These are phyloP conservation scores for Pseudovirgaria hyperparasitica DNA, from an alignment of 2,329 filamentous ascomycete genomes.

Conservation along the genomic window DNA sequence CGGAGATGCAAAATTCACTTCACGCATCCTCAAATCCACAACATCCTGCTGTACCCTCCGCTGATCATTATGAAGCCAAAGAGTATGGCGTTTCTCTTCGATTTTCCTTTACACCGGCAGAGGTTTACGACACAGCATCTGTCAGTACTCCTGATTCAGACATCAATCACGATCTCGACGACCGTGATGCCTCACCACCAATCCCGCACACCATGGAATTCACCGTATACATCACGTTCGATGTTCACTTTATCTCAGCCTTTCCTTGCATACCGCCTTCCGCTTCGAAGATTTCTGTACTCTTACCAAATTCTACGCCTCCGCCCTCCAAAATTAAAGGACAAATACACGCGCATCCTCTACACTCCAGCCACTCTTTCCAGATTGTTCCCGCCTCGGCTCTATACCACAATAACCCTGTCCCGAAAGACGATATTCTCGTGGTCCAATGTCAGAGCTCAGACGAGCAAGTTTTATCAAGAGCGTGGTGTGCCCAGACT, in stretches of 20 bases:
- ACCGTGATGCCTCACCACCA: slow-evolving; percentile 3
- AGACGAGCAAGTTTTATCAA: slow-evolving; percentile 39
- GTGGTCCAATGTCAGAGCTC: slow-evolving; percentile 7
- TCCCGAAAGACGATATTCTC: slow-evolving; percentile 1
- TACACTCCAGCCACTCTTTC: slow-evolving; percentile 26
- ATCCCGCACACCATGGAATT: slow-evolving; percentile 12
- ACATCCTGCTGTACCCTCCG: too few species aligned
- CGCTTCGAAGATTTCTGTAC: slow-evolving; percentile 8
- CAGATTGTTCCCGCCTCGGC: slow-evolving; percentile 20
- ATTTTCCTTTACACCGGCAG: too few species aligned
- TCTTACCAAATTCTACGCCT: slow-evolving; percentile 8
- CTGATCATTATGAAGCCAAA: too few species aligned
- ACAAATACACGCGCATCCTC: slow-evolving; percentile 23
- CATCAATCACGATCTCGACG: neutral
- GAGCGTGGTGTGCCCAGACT: slow-evolving; percentile 60
- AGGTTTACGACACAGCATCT: too few species aligned
- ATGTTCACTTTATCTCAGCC: slow-evolving; percentile 42
- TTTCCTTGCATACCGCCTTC: slow-evolving; percentile 38
- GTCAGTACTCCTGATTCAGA: too few species aligned
- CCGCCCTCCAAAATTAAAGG: slow-evolving; percentile 8
- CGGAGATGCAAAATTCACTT: too few species aligned
- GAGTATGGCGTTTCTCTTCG: too few species aligned
- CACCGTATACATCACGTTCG: slow-evolving; percentile 29
- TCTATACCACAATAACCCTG: slow-evolving; percentile 10
- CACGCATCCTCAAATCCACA: too few species aligned